phyloP scores from a whole-genome alignment of 2,329 filamentous ascomycete species.

The Paecilomyces variotii region DNA sequence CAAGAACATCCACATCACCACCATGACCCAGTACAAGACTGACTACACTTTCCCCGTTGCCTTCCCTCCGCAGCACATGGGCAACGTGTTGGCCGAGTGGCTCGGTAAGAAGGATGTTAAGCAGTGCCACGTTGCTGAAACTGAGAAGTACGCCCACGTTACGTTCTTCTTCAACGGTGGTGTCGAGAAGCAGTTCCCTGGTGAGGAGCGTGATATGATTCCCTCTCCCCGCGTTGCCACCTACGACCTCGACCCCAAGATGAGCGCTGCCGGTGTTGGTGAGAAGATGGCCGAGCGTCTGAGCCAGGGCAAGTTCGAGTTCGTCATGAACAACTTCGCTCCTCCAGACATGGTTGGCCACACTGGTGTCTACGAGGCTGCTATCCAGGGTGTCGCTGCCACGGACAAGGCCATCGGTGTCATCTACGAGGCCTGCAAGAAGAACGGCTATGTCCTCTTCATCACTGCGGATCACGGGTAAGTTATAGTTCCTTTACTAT shows the following conservation, averaged over 20 bases:
- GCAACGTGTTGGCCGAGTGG: conserved; percentile 96
- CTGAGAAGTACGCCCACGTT: conserved; percentile 98
- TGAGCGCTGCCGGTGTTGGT: conserved; percentile 87
- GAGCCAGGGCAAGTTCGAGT: conserved; percentile 77
- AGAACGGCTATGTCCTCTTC: conserved; percentile 87
- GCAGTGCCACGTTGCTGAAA: conserved; percentile 96
- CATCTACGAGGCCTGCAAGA: conserved; percentile 89
- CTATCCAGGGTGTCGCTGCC: conserved; percentile 71
- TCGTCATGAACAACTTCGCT: conserved; percentile 99
- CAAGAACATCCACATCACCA: conserved; percentile 77
- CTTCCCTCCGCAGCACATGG: conserved; percentile 92
- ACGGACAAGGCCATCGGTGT: conserved; percentile 91
- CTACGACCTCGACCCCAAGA: conserved; percentile 90
- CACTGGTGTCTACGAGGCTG: conserved; percentile 94
- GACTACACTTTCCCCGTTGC: conserved; percentile 89
- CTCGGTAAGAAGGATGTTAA: conserved; percentile 79
- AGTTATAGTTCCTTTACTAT: conserved; percentile 18
- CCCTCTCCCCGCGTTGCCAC: conserved; percentile 91
- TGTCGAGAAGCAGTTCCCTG: conserved; percentile 89
- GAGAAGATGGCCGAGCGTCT: conserved; percentile 86
- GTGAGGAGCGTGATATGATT: conserved; percentile 88
- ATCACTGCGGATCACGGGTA: conserved; percentile 91
- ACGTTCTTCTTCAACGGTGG: conserved; percentile 99
- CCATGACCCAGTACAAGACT: conserved; percentile 97
- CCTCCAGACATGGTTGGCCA: conserved; percentile 99